These are phyloP conservation scores for Aegilops tauschii DNA, from an alignment of 176 grass and related monocot species.

Conservation along the genomic window DNA sequence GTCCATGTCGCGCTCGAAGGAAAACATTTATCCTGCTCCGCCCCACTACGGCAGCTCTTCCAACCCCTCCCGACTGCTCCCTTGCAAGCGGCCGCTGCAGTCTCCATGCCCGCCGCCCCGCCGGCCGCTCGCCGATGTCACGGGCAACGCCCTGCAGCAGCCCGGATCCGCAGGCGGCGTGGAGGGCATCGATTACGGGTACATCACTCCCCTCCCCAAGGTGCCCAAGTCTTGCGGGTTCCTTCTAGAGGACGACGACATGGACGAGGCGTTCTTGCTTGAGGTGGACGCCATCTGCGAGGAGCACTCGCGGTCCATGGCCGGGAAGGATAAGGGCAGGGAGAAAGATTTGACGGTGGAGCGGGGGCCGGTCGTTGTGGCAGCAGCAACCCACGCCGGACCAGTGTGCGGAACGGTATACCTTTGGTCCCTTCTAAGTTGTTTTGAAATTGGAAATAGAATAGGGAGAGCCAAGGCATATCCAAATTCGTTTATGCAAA, in stretches of 20 bases:
- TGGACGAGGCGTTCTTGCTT: conserved; percentile 76
- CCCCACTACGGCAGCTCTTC: neutral
- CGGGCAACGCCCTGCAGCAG: conserved; percentile 28
- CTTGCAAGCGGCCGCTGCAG: conserved; percentile 34
- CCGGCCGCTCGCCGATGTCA: conserved; percentile 32
- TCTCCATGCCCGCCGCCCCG: conserved; percentile 45
- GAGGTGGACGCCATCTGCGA: conserved; percentile 82
- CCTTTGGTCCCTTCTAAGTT: neutral
- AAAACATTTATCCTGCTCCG: conserved; percentile 19
- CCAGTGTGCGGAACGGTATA: conserved; percentile 28
- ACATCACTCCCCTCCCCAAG: conserved; percentile 35
- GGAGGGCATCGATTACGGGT: conserved; percentile 14
- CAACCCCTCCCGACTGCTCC: conserved; percentile 24
- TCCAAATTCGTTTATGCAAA: neutral
- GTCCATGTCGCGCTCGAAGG: conserved; percentile 42
- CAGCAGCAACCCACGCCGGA: neutral
- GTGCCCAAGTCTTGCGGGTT: conserved; percentile 21
- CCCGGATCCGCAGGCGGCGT: neutral
- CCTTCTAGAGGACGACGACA: conserved; percentile 33
- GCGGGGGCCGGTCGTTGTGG: neutral
- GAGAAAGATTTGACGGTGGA: conserved; percentile 1
- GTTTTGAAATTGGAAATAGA: conserved; percentile 7
- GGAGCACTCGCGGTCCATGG: conserved; percentile 45
- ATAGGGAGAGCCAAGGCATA: neutral
- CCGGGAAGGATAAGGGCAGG: conserved; percentile 17